phyloP scores from a whole-genome alignment of 768 basidiomycete genomes.

The Rhodotorula diobovata region DNA sequence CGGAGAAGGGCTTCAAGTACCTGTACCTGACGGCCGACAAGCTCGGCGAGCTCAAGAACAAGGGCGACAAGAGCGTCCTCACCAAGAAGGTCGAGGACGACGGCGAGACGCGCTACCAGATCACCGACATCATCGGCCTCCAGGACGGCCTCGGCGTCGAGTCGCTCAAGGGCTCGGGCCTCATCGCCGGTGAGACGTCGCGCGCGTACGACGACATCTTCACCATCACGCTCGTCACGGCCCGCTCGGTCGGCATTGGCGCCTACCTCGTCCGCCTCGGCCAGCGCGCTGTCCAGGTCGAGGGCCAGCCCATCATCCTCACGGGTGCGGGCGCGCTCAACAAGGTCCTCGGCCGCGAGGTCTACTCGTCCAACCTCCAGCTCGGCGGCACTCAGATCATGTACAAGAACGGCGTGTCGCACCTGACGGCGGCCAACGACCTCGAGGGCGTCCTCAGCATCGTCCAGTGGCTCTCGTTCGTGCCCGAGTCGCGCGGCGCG shows the following conservation, averaged over 20 bases:
- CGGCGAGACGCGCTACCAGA: conserved; percentile 84
- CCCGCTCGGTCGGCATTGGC: conserved; percentile 97
- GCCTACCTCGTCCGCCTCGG: conserved; percentile 97
- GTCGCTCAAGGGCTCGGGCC: conserved; percentile 88
- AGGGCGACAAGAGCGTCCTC: conserved; percentile 69
- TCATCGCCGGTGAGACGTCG: conserved; percentile 97
- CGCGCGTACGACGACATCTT: conserved; percentile 99
- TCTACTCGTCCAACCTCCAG: conserved; percentile 96
- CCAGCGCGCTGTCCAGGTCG: conserved; percentile 95
- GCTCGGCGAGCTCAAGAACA: conserved; percentile 80
- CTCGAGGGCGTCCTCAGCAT: conserved; percentile 92
- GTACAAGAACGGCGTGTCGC: conserved; percentile 99
- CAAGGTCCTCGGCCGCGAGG: conserved; percentile 97
- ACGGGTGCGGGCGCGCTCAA: conserved; percentile 95
- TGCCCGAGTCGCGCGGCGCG: conserved; percentile 75
- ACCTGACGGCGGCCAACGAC: conserved; percentile 89
- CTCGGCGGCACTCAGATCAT: conserved; percentile 99
- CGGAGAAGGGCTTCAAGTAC: conserved; percentile 94
- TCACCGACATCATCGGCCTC: conserved; percentile 93
- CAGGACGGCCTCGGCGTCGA: conserved; percentile 97
- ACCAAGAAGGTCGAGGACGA: conserved; percentile 78
- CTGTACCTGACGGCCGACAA: conserved; percentile 92
- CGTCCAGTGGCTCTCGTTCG: conserved; percentile 87
- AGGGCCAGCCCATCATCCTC: conserved; percentile 98
- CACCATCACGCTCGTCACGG: conserved; percentile 97